Conservation (phyloP, 73 alveolate species). For the Urostyla sp. region DNA sequence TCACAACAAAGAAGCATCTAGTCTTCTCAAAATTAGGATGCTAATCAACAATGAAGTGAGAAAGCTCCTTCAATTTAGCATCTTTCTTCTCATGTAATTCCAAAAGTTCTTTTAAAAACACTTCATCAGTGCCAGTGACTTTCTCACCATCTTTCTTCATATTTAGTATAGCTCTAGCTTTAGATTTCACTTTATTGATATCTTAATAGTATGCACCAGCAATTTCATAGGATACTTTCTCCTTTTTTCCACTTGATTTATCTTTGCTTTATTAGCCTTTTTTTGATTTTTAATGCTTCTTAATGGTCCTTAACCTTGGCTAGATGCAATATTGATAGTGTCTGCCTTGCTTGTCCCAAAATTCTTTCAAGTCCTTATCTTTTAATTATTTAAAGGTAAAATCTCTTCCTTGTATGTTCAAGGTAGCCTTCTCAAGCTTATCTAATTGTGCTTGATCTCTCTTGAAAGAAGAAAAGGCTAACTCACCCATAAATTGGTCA, state of each 20-base stretch:
- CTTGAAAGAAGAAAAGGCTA: conserved; percentile 75
- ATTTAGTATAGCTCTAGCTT: conserved; percentile 79
- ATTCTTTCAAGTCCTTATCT: conserved; percentile 91
- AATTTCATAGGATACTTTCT: conserved; percentile 59
- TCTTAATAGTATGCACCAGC: conserved; percentile 61
- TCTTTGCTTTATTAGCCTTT: conserved; percentile 57
- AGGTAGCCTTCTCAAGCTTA: conserved; percentile 68
- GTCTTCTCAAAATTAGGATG: conserved; percentile 87
- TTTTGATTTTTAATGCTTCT: conserved; percentile 23
- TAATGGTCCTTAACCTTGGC: conserved; percentile 68
- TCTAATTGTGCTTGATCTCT: conserved; percentile 60
- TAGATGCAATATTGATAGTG: conserved; percentile 84
- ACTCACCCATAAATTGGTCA: conserved; percentile 79
- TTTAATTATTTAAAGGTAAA: conserved; percentile 77
- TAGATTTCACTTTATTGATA: conserved; percentile 61
- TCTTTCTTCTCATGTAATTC: conserved; percentile 77
- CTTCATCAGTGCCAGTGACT: conserved; percentile 84
- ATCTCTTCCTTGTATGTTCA: conserved; percentile 77
- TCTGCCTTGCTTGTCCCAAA: conserved; percentile 94
- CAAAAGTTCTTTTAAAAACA: conserved; percentile 78
- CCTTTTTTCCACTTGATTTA: conserved; percentile 43
- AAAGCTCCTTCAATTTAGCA: conserved; percentile 69
- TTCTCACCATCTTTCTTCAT: conserved; percentile 77
- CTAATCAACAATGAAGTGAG: conserved; percentile 82
- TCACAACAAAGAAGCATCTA: conserved; percentile 89